Base-by-base conservation (phyloP, 495 filamentous ascomycete genomes). In the Lophiostoma macrostomum region DNA sequence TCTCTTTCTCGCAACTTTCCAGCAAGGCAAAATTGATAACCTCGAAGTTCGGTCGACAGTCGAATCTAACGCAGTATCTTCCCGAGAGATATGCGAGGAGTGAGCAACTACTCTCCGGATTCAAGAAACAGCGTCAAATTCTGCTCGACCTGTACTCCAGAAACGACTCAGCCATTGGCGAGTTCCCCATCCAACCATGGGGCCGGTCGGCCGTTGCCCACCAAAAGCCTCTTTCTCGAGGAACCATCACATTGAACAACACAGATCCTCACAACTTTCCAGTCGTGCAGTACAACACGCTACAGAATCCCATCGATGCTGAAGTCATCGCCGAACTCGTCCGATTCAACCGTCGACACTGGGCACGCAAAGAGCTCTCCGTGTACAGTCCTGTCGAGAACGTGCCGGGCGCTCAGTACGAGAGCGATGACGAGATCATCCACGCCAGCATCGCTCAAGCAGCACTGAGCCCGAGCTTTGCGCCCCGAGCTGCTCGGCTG, bases 221-320 rank as follows among this genome's bases (percentile, higher is more conserved):
- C 29, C 31, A 45, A 5, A 51, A 57, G 20, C 45, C 52, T 1
- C 18, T 53, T 0, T 45, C 35, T 25, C 56, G 57, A 13, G 60
- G 56, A 12, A 56, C 56, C 24, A 53, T 64, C 28, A 56, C 44
- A 11, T 40, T 64, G 7, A 56, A 64, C 38, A 24, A 43, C 3
- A 50, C 56, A 0, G n/a, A 60, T 28, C 60, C 60, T 3, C 16
- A 22, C 4, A 40, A 14, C 11, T 18, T 18, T 10, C 60, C 60
- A 22, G n/a, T 64, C 19, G 50, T 64, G 7, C n/a, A 47, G 13
- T 55, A 37, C 35, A 45, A 49, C 50, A 25, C 60, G 0, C 23
- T 58, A 7, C 20, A 24, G 29, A 59, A 63, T 38, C 55, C 60
- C 1, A 18, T 59, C 19, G 60, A 63, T 31, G 14, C 3, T 6